Percentiles rank a stretch among this genome's conserved stretches.
These are phyloP conservation scores for Friedmanniomyces simplex DNA, from an alignment of 495 filamentous ascomycete genomes.

Conservation along the genomic window DNA sequence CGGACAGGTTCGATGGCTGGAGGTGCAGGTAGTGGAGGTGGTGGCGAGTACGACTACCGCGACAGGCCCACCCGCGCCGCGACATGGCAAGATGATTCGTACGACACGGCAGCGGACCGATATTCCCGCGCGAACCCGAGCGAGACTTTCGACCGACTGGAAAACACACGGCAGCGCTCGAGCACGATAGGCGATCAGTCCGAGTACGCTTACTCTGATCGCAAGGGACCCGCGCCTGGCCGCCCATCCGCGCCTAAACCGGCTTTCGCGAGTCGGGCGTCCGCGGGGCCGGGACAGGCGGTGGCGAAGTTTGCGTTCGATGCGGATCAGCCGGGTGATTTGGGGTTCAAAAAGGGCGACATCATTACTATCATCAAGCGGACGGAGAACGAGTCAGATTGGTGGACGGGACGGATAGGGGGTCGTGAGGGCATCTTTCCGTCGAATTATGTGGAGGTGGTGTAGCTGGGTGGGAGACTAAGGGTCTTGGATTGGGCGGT, in stretches of 20 bases:
- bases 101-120: constrained; percentile 49
- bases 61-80: constrained; percentile 56
- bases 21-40: constrained; percentile 21
- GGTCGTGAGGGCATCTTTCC: constrained; percentile 56
- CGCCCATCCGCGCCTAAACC: constrained; percentile 41
- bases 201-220: constrained; percentile 37
- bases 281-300: constrained; percentile 67
- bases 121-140: constrained; percentile 38
- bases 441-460: constrained; percentile 26
- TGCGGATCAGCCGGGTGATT: constrained; percentile 81
- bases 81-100: constrained; percentile 86
- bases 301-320: constrained; percentile 88
- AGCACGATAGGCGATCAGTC: constrained; percentile 38
- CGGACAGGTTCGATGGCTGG: constrained; percentile 36
- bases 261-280: constrained; percentile 50
- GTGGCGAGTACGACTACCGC: constrained; percentile 50
- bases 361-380: constrained; percentile 94
- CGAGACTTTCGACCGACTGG: constrained; percentile 42
- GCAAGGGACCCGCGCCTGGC: constrained; percentile 16
- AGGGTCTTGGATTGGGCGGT: no score
- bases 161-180: constrained; percentile 26
- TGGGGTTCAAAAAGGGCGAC: constrained; percentile 95
- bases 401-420: constrained; percentile 70
- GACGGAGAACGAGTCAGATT: constrained; percentile 83
- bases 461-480: not conserved